Evolutionary conservation across 2,329 filamentous ascomycete genomes (phyloP).

Genomic region (Pseudogymnoascus sp.): DNA sequence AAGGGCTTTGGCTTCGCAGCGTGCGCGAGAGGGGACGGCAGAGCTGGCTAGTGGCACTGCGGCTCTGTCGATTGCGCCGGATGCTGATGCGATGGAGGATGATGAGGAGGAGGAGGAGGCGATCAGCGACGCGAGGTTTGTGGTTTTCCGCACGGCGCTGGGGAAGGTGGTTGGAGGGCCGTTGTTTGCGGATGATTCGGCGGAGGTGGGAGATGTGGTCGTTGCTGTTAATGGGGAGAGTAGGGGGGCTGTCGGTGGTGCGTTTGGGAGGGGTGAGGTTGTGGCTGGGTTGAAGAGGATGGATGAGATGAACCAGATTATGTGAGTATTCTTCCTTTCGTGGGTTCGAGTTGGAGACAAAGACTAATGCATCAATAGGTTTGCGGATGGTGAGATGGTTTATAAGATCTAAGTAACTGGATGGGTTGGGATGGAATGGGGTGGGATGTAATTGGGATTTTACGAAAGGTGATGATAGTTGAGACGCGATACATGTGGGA

Average conservation of each 20-base stretch:
- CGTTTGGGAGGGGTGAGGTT: slow-evolving; percentile 66
- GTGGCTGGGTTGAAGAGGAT: slow-evolving; percentile 69
- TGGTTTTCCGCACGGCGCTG: slow-evolving; percentile 69
- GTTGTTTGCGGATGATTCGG: slow-evolving; percentile 82
- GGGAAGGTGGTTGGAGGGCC: slow-evolving; percentile 74
- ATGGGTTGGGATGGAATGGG: not conserved
- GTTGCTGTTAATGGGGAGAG: slow-evolving; percentile 70
- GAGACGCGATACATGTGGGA: not conserved
- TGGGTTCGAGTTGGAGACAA: not conserved
- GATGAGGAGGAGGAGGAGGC: slow-evolving; percentile 34
- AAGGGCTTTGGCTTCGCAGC: slow-evolving; percentile 13
- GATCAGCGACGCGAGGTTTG: slow-evolving; percentile 47
- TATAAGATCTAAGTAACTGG: slow-evolving; percentile 53
- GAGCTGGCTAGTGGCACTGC: slow-evolving; percentile 23
- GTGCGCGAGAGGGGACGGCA: slow-evolving; percentile 23
- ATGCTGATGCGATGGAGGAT: slow-evolving; percentile 31
- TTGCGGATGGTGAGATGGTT: slow-evolving; percentile 54
- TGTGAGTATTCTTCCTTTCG: slow-evolving; percentile 53
- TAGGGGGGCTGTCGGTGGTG: slow-evolving; percentile 41
- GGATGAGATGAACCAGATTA: slow-evolving; percentile 80
- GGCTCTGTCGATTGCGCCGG: slow-evolving; percentile 20
- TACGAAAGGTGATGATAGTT: not conserved
- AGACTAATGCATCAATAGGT: slow-evolving; percentile 34
- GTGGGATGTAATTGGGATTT: not conserved
- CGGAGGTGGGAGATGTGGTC: slow-evolving; percentile 66